A percentile compares a stretch with the other conserved stretches of the same genome.
These are phyloP conservation scores for Halophytophthora batemanensis DNA, from an alignment of 352 stramenopile species.

Conservation along the genomic window DNA sequence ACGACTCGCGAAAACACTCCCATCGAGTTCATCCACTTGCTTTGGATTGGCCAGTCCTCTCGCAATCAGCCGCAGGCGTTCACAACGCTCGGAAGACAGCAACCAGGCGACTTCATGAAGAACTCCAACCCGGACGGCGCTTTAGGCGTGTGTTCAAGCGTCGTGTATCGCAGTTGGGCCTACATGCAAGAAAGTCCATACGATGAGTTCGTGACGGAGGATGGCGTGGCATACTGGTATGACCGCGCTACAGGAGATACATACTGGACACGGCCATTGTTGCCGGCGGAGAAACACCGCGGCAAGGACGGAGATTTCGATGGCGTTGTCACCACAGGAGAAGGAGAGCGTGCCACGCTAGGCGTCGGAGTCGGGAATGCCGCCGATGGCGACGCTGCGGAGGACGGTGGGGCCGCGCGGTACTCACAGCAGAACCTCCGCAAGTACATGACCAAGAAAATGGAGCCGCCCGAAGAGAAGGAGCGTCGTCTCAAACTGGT, in stretches of 20 bases:
- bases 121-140: constrained; percentile 67
- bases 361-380: constrained; percentile 43
- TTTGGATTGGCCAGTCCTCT: constrained; percentile 86
- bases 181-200: constrained; percentile 85
- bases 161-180: constrained; percentile 91
- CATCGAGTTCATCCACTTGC: constrained; percentile 91
- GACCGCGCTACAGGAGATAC: constrained; percentile 78
- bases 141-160: constrained; percentile 78
- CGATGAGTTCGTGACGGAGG: constrained; percentile 90
- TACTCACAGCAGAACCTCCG: constrained; percentile 73
- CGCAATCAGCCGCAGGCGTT: constrained; percentile 91
- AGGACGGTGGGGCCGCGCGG: constrained; percentile 26
- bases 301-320: constrained; percentile 76
- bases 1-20: constrained; percentile 91
- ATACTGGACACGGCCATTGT: constrained; percentile 88
- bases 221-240: constrained; percentile 92
- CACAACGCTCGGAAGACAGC: constrained; percentile 84
- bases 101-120: constrained; percentile 92
- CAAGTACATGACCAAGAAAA: constrained; percentile 85
- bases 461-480: constrained; percentile 69
- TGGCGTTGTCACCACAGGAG: constrained; percentile 71
- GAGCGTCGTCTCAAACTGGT: constrained; percentile 53
- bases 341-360: constrained; percentile 70
- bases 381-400: constrained; percentile 14
- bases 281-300: constrained; percentile 73